A percentile compares a stretch with the other conserved stretches of the same genome.
Evolutionary conservation across 2,329 filamentous ascomycete genomes (phyloP).

Genomic region (Apiospora pterosperma): DNA sequence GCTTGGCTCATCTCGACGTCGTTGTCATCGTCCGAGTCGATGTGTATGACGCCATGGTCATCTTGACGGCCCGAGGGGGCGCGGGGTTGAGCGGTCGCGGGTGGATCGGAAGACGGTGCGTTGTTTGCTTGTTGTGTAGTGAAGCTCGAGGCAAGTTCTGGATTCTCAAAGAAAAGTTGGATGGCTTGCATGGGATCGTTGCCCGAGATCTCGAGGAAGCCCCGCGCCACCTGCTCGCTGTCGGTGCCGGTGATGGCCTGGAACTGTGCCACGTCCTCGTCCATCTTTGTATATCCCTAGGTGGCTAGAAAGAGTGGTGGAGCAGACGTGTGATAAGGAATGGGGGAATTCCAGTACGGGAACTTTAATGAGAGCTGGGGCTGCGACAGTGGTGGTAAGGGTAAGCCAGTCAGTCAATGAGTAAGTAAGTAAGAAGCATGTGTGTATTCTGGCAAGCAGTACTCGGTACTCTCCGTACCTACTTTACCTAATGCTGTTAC

Average conservation of each 20-base stretch:
- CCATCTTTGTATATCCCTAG: conserved; percentile 46
- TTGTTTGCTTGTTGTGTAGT: conserved; percentile 31
- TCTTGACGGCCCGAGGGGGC: conserved; percentile 42
- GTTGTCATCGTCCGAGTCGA: conserved; percentile 70
- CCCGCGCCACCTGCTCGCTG: conserved; percentile 68
- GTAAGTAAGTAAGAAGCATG: neutral
- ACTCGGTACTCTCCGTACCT: too few species aligned
- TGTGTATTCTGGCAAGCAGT: too few species aligned
- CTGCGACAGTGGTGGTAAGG: neutral
- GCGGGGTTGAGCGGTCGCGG: conserved; percentile 27
- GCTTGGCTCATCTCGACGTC: conserved; percentile 40
- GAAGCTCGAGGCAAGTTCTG: conserved; percentile 60
- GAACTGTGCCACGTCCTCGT: conserved; percentile 74
- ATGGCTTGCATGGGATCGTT: conserved; percentile 83
- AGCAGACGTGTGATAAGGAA: neutral
- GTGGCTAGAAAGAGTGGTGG: neutral
- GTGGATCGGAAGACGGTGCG: conserved; percentile 29
- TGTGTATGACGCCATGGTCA: conserved; percentile 61
- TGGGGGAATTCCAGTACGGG: neutral
- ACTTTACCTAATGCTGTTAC: too few species aligned
- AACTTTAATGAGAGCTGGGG: neutral
- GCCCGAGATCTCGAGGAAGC: conserved; percentile 82
- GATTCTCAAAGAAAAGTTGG: conserved; percentile 85
- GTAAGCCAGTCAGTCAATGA: too few species aligned
- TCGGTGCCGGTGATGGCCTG: conserved; percentile 72